Base-by-base conservation (phyloP, 768 basidiomycete species). In the Tulasnella sp. region DNA sequence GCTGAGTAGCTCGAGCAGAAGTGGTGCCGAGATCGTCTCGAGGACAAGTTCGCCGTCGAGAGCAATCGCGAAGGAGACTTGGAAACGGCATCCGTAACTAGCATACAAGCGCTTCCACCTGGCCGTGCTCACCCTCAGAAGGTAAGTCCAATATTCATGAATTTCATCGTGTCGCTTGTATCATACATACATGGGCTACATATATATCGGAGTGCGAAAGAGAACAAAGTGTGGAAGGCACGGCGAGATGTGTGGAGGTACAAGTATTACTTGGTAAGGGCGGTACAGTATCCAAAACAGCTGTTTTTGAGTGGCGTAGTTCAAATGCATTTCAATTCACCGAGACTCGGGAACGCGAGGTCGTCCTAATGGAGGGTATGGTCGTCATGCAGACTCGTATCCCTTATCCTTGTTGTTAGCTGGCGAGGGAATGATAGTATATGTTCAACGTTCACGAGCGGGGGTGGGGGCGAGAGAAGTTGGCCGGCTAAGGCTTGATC, bases 1-100 rank as follows among this genome's bases (percentile, higher is more conserved):
- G 52, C 58, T 10, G 40, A 16, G 58, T 24, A n/a, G 75, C n/a
- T 18, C 16, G 38, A 10, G 42, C 8, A 0, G 75, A 36, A 34
- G 52, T n/a, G 27, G 42, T 12, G 10, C 27, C 27, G 58, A 52
- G 10, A 24, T 76, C 75, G 44, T 7, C 58, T 76, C 24, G 48
- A 24, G 16, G 75, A 76, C 31, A 58, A 76, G 46, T 76, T 76
- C 46, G 24, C n/a, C 46, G 5, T 76, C 36, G 38, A 76, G 75
- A 52, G 75, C 31, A 38, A n/a, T 34, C 5, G 58, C n/a, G n/a
- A 76, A 27, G 5, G 9, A 19, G 75, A 76, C 46, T 34, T 56
- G 44, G 24, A 58, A 12, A 36, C 44, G 42, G 40, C 75, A 14
- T 76, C 75, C 39, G 7, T 46, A n/a, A 24, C 42, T 14, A 36